Conservation (phyloP, 78 protist species). For the Protostelium mycophagum region DNA sequence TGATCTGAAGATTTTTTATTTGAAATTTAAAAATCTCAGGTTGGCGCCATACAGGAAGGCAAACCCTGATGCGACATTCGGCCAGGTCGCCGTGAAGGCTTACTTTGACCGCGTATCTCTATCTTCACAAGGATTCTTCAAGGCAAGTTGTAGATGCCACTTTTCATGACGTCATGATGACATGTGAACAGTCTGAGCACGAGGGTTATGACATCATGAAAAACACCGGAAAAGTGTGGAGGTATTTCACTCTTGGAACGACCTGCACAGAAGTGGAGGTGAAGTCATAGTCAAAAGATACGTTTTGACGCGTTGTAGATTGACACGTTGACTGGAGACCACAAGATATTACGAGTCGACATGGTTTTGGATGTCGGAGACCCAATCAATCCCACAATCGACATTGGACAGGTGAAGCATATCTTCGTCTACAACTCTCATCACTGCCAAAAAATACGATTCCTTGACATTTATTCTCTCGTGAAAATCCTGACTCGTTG, state of each 20-base stretch:
- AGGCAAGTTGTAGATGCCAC: conserved; percentile 53
- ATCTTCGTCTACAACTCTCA: conserved; percentile 14
- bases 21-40: too few relatives aligned
- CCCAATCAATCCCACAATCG: conserved; percentile 89
- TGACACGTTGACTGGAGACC: conserved; percentile 86
- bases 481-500: conserved; percentile 35
- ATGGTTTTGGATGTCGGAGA: conserved; percentile 93
- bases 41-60: conserved; percentile 59
- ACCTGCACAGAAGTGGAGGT: conserved; percentile 87
- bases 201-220: conserved; percentile 32
- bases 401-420: conserved; percentile 75
- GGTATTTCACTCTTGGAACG: conserved; percentile 86
- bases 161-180: conserved; percentile 54
- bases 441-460: neutral
- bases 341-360: conserved; percentile 63
- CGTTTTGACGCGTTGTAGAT: neutral
- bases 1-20: too few relatives aligned
- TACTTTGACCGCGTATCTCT: conserved; percentile 71
- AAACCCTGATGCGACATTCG: conserved; percentile 32
- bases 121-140: conserved; percentile 86
- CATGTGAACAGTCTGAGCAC: conserved; percentile 35
- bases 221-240: conserved; percentile 27
- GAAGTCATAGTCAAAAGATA: conserved; percentile 52
- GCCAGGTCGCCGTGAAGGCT: conserved; percentile 56
- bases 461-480: conserved; percentile 8